Conservation (phyloP, 495 filamentous ascomycete genomes). For the Jackrogersella minutella region DNA sequence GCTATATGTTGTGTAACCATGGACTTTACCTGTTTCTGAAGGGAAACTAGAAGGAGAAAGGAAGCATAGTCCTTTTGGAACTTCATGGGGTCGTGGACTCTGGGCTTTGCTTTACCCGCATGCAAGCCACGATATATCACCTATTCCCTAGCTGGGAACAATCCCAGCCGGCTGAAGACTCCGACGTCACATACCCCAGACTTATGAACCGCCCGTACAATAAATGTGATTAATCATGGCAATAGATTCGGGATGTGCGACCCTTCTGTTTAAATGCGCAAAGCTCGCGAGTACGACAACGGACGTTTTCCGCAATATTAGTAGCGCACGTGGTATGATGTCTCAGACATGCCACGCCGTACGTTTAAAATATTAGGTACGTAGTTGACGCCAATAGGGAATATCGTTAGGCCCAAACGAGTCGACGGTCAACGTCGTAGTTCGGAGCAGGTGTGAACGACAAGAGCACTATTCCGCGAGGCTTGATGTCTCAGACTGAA, state of each 20-base stretch:
- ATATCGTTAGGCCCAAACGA: too few relatives aligned
- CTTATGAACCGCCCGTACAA: neutral
- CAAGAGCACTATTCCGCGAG: neutral
- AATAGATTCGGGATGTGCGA: neutral
- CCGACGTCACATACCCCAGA: constrained; percentile 20
- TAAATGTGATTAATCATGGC: neutral
- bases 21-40: constrained; percentile 1
- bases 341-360: neutral
- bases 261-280: neutral
- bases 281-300: neutral
- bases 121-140: constrained; percentile 8
- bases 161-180: neutral
- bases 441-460: too few relatives aligned
- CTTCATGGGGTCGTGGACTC: neutral
- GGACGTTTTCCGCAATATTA: neutral
- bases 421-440: too few relatives aligned
- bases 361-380: too few relatives aligned
- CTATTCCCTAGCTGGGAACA: neutral
- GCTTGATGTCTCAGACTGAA: constrained; percentile 13
- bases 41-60: neutral
- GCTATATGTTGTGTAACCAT: constrained; percentile 29
- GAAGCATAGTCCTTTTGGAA: neutral
- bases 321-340: neutral
- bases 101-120: constrained; percentile 3
- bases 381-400: too few relatives aligned